Evolutionary conservation across 2,329 filamentous ascomycete species (phyloP), one percentile per base, ranked within the genome.

Genomic region (Aspergillus neotritici): DNA sequence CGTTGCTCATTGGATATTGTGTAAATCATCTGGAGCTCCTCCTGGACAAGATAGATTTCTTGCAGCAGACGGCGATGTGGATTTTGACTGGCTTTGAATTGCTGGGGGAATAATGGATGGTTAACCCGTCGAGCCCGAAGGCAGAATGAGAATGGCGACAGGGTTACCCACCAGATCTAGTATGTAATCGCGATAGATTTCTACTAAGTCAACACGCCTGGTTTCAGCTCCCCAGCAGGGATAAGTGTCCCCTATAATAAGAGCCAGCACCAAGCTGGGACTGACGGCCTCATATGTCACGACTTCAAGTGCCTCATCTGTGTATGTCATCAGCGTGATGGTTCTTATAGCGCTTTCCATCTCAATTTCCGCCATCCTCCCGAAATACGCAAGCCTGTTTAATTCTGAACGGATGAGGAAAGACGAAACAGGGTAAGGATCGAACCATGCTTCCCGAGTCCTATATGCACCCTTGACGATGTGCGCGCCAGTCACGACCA

Each of bases 251-350:
- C 34, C 42, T 38, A 48, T 45, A 4, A 45, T 4, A 12, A 34
- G 33, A n/a, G 35, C 16, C 14, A 48, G 11, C 4, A 45, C 34
- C 13, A 45, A 37, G 14, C 34, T 32, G 12, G 46, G 41, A 17
- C 42, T 36, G 12, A 41, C 42, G 10, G 42, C 42, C 39, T 42
- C 17, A 32, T 48, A 45, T 15, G 10, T 41, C 21, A 36, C 46
- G 15, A 48, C 31, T 11, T 45, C 46, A 14, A 38, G 41, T 11
- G 14, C 13, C 11, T 48, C 46, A 28, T 37, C 42, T 1, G 46
- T 48, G 16, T 28, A 37, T 15, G 46, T 31, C 46, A 48, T 48
- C 14, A 48, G 32, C 5, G 41, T 14, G 12, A 48, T 48, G 5
- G 44, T 37, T 12, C 16, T 28, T 5, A 17, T 38, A 5, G 46